Percentiles rank a stretch among this genome's conserved stretches.
Evolutionary conservation across 2,329 filamentous ascomycete species (phyloP).

Genomic region (Xylariales sp.): DNA sequence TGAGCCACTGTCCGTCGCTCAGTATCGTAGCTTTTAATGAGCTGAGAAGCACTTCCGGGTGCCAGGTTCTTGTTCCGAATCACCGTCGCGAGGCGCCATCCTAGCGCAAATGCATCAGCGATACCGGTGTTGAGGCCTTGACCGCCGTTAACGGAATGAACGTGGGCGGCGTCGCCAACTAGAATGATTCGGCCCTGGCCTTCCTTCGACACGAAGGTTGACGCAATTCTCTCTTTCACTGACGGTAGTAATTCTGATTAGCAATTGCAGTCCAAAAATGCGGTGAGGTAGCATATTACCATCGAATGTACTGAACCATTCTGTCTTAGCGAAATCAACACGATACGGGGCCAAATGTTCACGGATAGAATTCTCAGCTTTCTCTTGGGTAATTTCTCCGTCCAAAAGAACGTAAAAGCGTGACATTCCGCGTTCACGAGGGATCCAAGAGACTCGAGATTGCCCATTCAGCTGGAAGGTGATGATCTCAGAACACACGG

Average conservation of each 20-base stretch:
- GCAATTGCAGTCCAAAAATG: background rate
- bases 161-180: constrained; percentile 53
- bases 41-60: constrained; percentile 13
- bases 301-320: constrained; percentile 47
- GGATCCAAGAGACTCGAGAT: constrained; percentile 44
- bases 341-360: constrained; percentile 38
- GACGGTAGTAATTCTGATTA: background rate
- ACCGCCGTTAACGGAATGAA: constrained; percentile 51
- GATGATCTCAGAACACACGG: constrained; percentile 39
- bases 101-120: constrained; percentile 49
- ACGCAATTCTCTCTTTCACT: constrained; percentile 38
- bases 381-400: constrained; percentile 35
- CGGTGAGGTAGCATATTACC: constrained; percentile 24
- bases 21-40: constrained; percentile 38
- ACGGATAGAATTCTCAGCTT: constrained; percentile 35
- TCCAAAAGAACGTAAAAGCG: constrained; percentile 44
- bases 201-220: constrained; percentile 31
- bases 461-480: constrained; percentile 41
- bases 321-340: constrained; percentile 37
- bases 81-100: constrained; percentile 43
- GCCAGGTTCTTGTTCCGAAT: constrained; percentile 17
- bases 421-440: constrained; percentile 40
- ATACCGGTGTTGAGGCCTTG: constrained; percentile 57
- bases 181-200: constrained; percentile 43
- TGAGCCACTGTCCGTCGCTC: constrained; percentile 39